These are phyloP conservation scores for Exophiala spinifera DNA, from an alignment of 2,329 filamentous ascomycete genomes.

Conservation along the genomic window DNA sequence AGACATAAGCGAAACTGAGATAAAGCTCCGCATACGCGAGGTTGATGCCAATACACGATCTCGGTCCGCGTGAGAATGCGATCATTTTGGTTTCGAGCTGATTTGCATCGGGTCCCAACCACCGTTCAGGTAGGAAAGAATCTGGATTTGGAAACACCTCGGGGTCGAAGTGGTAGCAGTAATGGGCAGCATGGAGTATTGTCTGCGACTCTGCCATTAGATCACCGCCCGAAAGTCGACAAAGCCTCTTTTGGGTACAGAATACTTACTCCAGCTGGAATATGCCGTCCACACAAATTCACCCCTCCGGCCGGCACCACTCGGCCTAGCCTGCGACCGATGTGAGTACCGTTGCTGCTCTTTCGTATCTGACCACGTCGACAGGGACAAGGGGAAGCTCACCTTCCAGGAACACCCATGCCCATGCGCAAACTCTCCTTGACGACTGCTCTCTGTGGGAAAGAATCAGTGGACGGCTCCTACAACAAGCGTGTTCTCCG, in stretches of 20 bases:
- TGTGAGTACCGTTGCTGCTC: no score
- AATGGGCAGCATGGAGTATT: slow-evolving; percentile 6
- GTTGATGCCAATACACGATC: slow-evolving; percentile 26
- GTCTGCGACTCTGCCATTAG: neutral
- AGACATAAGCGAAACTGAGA: slow-evolving; percentile 33
- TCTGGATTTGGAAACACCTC: slow-evolving; percentile 12
- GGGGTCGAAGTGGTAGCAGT: slow-evolving; percentile 13
- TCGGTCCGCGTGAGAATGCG: slow-evolving; percentile 22
- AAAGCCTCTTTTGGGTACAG: neutral
- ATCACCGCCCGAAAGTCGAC: no score
- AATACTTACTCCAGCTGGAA: slow-evolving; percentile 7
- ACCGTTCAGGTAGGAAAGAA: slow-evolving; percentile 19
- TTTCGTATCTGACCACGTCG: neutral
- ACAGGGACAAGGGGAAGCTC: neutral
- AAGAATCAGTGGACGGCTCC: neutral
- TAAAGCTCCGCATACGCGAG: slow-evolving; percentile 37
- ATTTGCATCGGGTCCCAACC: slow-evolving; percentile 1
- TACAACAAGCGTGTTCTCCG: no score
- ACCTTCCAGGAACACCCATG: slow-evolving; percentile 9
- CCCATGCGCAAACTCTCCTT: slow-evolving; percentile 14
- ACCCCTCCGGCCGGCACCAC: slow-evolving; percentile 11
- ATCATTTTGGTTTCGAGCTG: slow-evolving; percentile 15
- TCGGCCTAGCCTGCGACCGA: neutral
- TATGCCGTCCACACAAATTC: slow-evolving; percentile 3
- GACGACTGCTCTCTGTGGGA: slow-evolving; percentile 9